A percentile compares a stretch with the other conserved stretches of the same genome.
These are phyloP conservation scores for Phialocephala subalpina DNA, from an alignment of 2,329 filamentous ascomycete species.

Conservation along the genomic window DNA sequence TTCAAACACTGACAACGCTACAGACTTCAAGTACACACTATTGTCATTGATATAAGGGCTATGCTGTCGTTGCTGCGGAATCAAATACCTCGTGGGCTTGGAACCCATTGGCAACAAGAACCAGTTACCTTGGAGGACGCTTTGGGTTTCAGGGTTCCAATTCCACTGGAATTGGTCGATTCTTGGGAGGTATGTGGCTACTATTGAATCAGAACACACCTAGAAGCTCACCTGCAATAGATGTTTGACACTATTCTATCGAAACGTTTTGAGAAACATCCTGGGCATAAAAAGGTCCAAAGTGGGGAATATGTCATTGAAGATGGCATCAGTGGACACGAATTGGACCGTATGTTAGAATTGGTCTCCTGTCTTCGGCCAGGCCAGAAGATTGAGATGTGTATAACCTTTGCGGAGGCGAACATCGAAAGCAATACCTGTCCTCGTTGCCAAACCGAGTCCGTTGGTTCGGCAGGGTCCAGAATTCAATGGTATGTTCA, in stretches of 20 bases:
- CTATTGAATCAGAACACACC: not conserved
- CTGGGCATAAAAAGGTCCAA: slow-evolving; percentile 5
- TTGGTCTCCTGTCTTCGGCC: not conserved
- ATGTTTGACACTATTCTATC: slow-evolving; percentile 18
- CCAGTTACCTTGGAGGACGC: slow-evolving; percentile 23
- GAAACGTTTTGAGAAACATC: slow-evolving; percentile 13
- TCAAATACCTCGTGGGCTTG: slow-evolving; percentile 7
- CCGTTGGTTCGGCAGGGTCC: not conserved
- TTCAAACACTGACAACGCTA: not conserved
- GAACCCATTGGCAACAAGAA: slow-evolving; percentile 17
- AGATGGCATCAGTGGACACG: not conserved
- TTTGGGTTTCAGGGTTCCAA: slow-evolving; percentile 12
- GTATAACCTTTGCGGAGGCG: not conserved
- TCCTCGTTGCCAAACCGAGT: not conserved
- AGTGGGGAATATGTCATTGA: slow-evolving; percentile 13
- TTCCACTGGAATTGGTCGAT: slow-evolving; percentile 23
- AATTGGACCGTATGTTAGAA: not conserved
- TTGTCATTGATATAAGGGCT: slow-evolving; percentile 1
- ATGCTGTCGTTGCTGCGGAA: slow-evolving; percentile 9
- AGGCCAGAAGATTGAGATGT: not conserved
- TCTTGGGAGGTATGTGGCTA: slow-evolving; percentile 17
- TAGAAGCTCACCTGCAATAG: not conserved
- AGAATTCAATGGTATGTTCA: not conserved
- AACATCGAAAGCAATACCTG: not conserved
- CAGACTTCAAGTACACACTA: slow-evolving; percentile 1